Evolutionary conservation across 257 asterid genomes (phyloP).

Genomic region (Solanum sejunctum): DNA sequence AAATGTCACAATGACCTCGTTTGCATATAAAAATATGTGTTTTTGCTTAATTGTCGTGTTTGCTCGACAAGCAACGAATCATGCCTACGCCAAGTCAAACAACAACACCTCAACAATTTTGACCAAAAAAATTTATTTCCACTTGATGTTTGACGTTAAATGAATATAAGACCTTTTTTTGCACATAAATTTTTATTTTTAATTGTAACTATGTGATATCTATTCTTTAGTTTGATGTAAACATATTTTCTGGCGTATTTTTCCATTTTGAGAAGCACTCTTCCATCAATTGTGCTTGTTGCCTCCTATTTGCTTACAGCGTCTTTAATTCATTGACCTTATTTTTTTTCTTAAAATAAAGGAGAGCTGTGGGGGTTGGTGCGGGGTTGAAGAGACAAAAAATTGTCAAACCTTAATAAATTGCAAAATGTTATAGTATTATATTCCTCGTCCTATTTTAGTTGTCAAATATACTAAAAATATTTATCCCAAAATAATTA

Average conservation of each 20-base stretch:
- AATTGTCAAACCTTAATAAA: background rate
- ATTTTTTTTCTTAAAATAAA: conserved; percentile 11
- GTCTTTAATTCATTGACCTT: conserved; percentile 2
- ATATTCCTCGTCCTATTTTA: background rate
- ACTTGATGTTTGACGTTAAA: background rate
- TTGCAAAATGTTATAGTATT: background rate
- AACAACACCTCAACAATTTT: background rate
- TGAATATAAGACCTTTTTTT: background rate
- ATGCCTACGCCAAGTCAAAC: conserved; percentile 9
- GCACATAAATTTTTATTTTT: background rate
- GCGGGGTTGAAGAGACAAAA: background rate
- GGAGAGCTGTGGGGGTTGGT: background rate
- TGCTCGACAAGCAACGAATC: background rate
- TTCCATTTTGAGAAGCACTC: conserved; percentile 16
- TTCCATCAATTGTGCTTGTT: conserved; percentile 39
- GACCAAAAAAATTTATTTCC: background rate
- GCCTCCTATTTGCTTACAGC: conserved; percentile 23
- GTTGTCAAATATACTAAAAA: no score
- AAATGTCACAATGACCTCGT: background rate
- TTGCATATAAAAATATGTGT: background rate
- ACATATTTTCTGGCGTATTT: background rate
- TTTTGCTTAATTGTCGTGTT: conserved; percentile 1
- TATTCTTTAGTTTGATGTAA: conserved; percentile 12
- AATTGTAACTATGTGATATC: background rate
- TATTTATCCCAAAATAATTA: no score